Percentiles rank a stretch among this genome's conserved stretches.
phyloP scores from a whole-genome alignment of 1,139 yeast species.

The Blastobotrys buckinghamii region DNA sequence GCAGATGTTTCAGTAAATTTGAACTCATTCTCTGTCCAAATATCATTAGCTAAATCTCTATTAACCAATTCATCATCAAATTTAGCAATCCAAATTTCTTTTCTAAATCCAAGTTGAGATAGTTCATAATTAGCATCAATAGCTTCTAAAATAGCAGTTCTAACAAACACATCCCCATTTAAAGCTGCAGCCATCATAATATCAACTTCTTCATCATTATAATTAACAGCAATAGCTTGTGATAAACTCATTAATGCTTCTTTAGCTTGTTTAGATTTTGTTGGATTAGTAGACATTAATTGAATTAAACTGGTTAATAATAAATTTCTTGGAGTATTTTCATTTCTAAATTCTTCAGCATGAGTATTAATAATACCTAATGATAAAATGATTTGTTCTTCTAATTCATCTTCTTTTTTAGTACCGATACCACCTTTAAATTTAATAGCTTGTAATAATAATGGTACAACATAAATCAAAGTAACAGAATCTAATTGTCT shows the following conservation, averaged over 20 bases:
- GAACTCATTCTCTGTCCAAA: slow-evolving; percentile 74
- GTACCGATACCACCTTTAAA: slow-evolving; percentile 52
- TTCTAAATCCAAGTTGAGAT: slow-evolving; percentile 46
- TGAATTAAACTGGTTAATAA: slow-evolving; percentile 58
- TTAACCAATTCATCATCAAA: slow-evolving; percentile 67
- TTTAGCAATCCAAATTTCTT: slow-evolving; percentile 71
- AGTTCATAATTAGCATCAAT: slow-evolving; percentile 84
- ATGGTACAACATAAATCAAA: slow-evolving; percentile 68
- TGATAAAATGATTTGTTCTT: slow-evolving; percentile 75
- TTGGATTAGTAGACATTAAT: slow-evolving; percentile 58
- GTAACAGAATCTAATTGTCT: slow-evolving; percentile 63
- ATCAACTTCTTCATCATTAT: slow-evolving; percentile 50
- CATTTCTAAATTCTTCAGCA: slow-evolving; percentile 65
- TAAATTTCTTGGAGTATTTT: slow-evolving; percentile 60
- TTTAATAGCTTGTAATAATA: slow-evolving; percentile 43
- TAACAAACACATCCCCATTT: slow-evolving; percentile 63
- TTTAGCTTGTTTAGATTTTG: slow-evolving; percentile 74
- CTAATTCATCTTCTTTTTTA: slow-evolving; percentile 71
- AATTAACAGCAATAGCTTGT: slow-evolving; percentile 63
- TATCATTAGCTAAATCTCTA: slow-evolving; percentile 63
- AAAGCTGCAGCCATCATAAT: slow-evolving; percentile 55
- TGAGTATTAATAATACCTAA: slow-evolving; percentile 73
- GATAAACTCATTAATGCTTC: slow-evolving; percentile 75
- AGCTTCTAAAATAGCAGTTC: slow-evolving; percentile 73
- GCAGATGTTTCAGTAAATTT: slow-evolving; percentile 39